Conservation (phyloP, 2,329 filamentous ascomycete species). For the Sphaerulina musiva region DNA sequence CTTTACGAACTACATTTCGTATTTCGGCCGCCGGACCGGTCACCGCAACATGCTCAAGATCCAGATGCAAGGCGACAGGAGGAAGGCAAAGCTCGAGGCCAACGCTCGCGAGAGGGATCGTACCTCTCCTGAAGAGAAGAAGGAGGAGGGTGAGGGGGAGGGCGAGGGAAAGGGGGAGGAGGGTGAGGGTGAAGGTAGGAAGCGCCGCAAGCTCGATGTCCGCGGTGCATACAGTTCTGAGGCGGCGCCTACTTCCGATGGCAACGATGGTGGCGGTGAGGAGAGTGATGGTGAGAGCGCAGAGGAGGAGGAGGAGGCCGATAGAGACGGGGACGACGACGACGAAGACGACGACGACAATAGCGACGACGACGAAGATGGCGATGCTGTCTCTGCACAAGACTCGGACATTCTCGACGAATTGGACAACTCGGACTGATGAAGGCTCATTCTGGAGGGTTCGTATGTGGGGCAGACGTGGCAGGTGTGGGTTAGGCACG, state of each 20-base stretch:
- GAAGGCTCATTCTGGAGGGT: background rate
- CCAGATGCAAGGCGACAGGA: conserved; percentile 22
- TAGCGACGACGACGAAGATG: conserved; percentile 16
- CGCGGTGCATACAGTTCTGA: conserved; percentile 2
- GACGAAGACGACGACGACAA: conserved; percentile 15
- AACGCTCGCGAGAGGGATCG: background rate
- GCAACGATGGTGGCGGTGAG: conserved; percentile 8
- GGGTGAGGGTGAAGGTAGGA: conserved; percentile 11
- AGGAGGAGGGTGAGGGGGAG: too few relatives aligned
- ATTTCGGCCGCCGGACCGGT: conserved; percentile 25
- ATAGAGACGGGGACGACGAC: conserved; percentile 14
- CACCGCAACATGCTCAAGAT: conserved; percentile 27
- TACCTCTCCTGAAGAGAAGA: background rate
- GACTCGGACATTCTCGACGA: conserved; percentile 27
- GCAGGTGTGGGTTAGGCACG: too few relatives aligned
- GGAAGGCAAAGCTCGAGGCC: conserved; percentile 13
- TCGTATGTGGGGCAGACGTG: too few relatives aligned
- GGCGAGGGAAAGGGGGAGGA: too few relatives aligned
- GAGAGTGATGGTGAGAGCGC: conserved; percentile 13
- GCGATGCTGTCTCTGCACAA: conserved; percentile 24
- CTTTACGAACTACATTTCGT: conserved; percentile 26
- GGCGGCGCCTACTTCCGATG: background rate
- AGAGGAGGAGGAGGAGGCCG: conserved; percentile 17
- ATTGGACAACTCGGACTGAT: conserved; percentile 20
- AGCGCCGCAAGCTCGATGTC: conserved; percentile 16